Evolutionary conservation across 306 rosid species (phyloP).

Genomic region (Sicyos baderoa): DNA sequence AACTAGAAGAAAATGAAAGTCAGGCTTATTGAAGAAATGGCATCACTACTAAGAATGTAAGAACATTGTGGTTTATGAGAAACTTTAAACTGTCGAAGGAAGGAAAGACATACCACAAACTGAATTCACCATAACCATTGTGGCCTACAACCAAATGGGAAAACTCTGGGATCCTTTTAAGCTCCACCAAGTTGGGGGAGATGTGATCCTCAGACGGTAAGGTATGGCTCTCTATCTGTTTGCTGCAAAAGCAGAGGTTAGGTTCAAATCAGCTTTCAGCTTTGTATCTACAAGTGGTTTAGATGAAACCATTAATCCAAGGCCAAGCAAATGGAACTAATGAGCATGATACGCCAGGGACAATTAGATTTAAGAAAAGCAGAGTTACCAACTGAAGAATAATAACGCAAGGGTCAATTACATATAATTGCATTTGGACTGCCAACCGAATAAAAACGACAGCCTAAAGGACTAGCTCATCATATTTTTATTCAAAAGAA

Average conservation of each 20-base stretch:
- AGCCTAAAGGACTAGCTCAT: not conserved
- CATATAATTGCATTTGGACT: not conserved
- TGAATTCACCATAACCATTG: constrained; percentile 60
- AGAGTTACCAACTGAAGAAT: not conserved
- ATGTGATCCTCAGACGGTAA: constrained; percentile 42
- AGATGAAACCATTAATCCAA: constrained; percentile 1
- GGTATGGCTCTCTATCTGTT: constrained; percentile 35
- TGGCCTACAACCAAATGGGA: constrained; percentile 57
- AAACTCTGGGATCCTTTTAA: constrained; percentile 61
- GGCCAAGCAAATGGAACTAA: not conserved
- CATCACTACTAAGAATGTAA: not conserved
- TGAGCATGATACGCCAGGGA: not conserved
- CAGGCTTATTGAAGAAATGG: not conserved
- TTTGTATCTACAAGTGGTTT: not conserved
- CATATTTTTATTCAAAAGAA: not conserved
- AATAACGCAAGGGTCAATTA: not conserved
- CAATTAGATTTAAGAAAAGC: not conserved
- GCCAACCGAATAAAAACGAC: not conserved
- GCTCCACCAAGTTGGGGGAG: constrained; percentile 69
- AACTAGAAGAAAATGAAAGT: not conserved
- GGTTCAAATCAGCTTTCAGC: constrained; percentile 20
- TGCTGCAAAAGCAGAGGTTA: constrained; percentile 43
- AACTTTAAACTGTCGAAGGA: not conserved
- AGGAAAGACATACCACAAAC: constrained; percentile 57
- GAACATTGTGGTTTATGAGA: not conserved